A percentile compares a stretch with the other conserved stretches of the same genome.
These are phyloP conservation scores for Talaromyces trachyspermus DNA, from an alignment of 495 filamentous ascomycete genomes.

Conservation along the genomic window DNA sequence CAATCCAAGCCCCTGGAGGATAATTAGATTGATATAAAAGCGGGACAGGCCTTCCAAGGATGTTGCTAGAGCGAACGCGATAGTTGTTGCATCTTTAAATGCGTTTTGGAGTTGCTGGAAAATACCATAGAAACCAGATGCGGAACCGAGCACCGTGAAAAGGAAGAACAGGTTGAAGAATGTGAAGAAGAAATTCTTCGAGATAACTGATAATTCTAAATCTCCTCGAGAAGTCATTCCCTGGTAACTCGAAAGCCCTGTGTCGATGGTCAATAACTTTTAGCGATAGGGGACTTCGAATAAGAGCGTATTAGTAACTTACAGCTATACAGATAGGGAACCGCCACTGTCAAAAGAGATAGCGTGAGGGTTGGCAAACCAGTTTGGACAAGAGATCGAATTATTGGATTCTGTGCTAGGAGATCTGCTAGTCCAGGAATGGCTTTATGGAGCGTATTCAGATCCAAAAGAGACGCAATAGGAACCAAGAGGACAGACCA, in stretches of 20 bases:
- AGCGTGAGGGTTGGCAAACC: constrained; percentile 78
- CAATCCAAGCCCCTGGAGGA: constrained; percentile 84
- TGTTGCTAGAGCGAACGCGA: constrained; percentile 67
- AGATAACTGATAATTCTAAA: constrained; percentile 89
- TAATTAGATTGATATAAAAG: constrained; percentile 93
- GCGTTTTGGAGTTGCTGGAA: constrained; percentile 62
- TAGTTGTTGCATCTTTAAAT: constrained; percentile 66
- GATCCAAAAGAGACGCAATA: constrained; percentile 68
- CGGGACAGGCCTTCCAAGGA: constrained; percentile 64
- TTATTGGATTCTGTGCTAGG: constrained; percentile 58
- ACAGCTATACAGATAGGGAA: constrained; percentile 94
- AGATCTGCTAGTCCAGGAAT: constrained; percentile 61
- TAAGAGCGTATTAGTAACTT: constrained; percentile 24
- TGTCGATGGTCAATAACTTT: background rate
- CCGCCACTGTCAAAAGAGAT: constrained; percentile 77
- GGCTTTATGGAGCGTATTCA: constrained; percentile 67
- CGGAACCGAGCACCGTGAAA: constrained; percentile 86
- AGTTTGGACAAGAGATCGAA: constrained; percentile 72
- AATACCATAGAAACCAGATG: constrained; percentile 59
- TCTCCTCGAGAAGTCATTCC: constrained; percentile 93
- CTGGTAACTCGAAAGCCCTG: constrained; percentile 74
- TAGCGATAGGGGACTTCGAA: background rate
- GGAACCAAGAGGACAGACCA: constrained; percentile 84
- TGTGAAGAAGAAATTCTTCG: constrained; percentile 98
- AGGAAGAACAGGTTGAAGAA: constrained; percentile 99